Percentiles rank a stretch among this genome's conserved stretches.
These are phyloP conservation scores for Calocera viscosa DNA, from an alignment of 768 basidiomycete species.

Conservation along the genomic window DNA sequence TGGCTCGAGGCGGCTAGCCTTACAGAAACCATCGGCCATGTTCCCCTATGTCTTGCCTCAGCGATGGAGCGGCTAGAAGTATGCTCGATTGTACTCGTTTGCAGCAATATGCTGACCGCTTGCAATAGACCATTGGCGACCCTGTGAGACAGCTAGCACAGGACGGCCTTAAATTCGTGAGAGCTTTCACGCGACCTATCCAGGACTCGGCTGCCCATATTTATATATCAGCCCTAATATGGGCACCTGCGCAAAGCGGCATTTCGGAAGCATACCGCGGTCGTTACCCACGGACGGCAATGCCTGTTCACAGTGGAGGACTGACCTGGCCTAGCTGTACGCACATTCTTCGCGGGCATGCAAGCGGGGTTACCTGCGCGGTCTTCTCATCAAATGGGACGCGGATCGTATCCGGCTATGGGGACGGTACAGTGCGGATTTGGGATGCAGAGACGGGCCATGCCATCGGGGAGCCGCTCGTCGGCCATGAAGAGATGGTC, in stretches of 20 bases:
- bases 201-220: neutral
- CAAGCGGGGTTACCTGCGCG: neutral
- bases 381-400: neutral
- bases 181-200: neutral
- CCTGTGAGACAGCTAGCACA: too few relatives aligned
- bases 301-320: neutral
- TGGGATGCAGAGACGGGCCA: conserved; percentile 27
- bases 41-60: neutral
- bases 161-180: too few relatives aligned
- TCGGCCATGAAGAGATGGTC: conserved; percentile 23
- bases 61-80: neutral
- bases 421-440: conserved; percentile 2
- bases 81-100: too few relatives aligned
- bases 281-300: neutral
- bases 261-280: neutral
- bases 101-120: too few relatives aligned
- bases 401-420: conserved; percentile 7
- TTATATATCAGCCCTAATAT: neutral
- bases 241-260: neutral
- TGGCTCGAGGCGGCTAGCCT: neutral
- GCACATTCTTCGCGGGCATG: too few relatives aligned
- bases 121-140: too few relatives aligned
- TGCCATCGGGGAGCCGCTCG: conserved; percentile 16
- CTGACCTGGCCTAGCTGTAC: neutral
- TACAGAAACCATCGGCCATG: neutral